phyloP scores from a whole-genome alignment of 116 monocot species.

The Phalaenopsis hybrid region DNA sequence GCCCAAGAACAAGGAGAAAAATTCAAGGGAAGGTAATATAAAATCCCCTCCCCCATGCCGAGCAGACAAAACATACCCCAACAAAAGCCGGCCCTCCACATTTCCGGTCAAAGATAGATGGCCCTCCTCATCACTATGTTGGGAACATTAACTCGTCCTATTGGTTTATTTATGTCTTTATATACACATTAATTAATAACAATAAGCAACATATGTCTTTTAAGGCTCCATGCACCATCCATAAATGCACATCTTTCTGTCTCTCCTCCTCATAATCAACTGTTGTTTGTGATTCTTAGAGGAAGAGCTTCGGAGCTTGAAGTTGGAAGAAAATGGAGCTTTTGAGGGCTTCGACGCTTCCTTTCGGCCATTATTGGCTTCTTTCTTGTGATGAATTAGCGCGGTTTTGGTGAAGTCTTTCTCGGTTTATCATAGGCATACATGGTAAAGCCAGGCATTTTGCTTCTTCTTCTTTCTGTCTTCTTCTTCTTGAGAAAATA shows the following conservation, averaged over 20 bases:
- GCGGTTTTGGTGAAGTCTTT: neutral
- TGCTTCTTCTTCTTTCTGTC: neutral
- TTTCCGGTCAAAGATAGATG: neutral
- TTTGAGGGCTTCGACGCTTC: neutral
- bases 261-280: neutral
- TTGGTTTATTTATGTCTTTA: neutral
- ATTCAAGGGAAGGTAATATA: neutral
- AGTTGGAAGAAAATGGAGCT: conserved; percentile 2
- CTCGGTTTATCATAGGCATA: conserved; percentile 1
- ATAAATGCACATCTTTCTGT: neutral
- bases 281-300: neutral
- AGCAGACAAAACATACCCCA: neutral
- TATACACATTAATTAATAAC: neutral
- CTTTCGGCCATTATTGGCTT: neutral
- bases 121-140: neutral
- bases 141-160: neutral
- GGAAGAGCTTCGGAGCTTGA: neutral
- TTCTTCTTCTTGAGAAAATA: neutral
- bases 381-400: neutral
- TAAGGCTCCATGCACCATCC: neutral
- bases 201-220: neutral
- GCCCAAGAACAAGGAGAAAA: neutral
- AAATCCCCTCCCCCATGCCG: neutral
- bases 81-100: neutral
- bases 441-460: conserved; percentile 13